Evolutionary conservation across 768 basidiomycete species (phyloP).

Genomic region (Leccinum incarnatum): DNA sequence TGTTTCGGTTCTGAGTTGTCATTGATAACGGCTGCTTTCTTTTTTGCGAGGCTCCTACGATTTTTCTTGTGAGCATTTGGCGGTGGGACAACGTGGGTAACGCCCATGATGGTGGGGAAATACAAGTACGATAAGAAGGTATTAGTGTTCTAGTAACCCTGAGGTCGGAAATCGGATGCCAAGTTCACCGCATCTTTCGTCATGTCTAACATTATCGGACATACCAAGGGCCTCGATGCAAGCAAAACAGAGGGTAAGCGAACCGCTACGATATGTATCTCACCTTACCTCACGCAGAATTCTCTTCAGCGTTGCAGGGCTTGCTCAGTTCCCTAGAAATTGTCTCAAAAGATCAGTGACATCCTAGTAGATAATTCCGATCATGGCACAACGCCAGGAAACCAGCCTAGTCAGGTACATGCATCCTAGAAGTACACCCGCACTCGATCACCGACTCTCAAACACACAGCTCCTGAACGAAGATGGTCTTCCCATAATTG

Average conservation of each 20-base stretch:
- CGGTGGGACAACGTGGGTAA: slow-evolving; percentile 35
- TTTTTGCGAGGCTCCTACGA: slow-evolving; percentile 44
- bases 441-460: slow-evolving; percentile 20
- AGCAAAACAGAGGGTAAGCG: slow-evolving; percentile 39
- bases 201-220: slow-evolving; percentile 2
- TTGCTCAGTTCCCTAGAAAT: slow-evolving; percentile 39
- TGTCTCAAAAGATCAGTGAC: slow-evolving; percentile 61
- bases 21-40: slow-evolving; percentile 19
- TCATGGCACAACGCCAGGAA: slow-evolving; percentile 35
- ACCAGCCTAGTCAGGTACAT: slow-evolving; percentile 65
- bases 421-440: slow-evolving; percentile 13
- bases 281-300: slow-evolving; percentile 8
- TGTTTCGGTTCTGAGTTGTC: slow-evolving; percentile 7
- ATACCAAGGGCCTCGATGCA: slow-evolving; percentile 28
- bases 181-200: too few species aligned
- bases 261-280: neutral
- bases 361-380: slow-evolving; percentile 46
- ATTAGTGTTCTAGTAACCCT: too few species aligned
- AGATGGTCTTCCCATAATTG: slow-evolving; percentile 77
- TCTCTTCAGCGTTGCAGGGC: slow-evolving; percentile 37
- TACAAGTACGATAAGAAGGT: too few species aligned
- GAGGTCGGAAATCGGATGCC: too few species aligned
- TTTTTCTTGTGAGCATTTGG: slow-evolving; percentile 40
- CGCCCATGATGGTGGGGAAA: slow-evolving; percentile 38
- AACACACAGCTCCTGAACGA: slow-evolving; percentile 60